Evolutionary conservation across 495 filamentous ascomycete species (phyloP).

Genomic region (Xylaria grammica): DNA sequence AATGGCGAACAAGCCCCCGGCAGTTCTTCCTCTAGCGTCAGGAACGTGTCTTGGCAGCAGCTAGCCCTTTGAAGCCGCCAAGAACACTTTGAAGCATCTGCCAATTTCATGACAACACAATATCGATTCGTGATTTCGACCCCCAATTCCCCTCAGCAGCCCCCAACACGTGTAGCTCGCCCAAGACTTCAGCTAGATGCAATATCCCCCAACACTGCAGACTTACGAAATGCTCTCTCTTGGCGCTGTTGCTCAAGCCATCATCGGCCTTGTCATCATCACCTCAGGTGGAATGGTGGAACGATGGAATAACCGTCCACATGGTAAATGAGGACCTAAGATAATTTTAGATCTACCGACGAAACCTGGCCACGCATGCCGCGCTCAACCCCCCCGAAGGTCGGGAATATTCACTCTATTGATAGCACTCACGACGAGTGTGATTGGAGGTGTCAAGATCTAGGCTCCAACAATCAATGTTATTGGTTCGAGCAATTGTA

Average conservation of each 20-base stretch:
- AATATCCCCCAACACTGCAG: background rate
- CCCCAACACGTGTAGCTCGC: background rate
- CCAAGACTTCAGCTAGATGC: slow-evolving; percentile 8
- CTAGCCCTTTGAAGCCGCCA: no score
- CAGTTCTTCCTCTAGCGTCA: slow-evolving; percentile 11
- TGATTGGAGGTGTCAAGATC: background rate
- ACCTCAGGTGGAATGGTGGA: no score
- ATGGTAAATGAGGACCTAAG: no score
- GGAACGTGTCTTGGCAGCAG: slow-evolving; percentile 16
- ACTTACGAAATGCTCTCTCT: background rate
- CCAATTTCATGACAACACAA: slow-evolving; percentile 24
- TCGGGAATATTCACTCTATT: background rate
- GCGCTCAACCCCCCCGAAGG: no score
- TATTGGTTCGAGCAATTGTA: slow-evolving; percentile 1
- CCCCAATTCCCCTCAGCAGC: slow-evolving; percentile 10
- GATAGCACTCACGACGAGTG: background rate
- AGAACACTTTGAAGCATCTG: slow-evolving; percentile 2
- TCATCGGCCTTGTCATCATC: slow-evolving; percentile 6
- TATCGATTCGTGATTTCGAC: slow-evolving; percentile 18
- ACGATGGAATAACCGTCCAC: no score
- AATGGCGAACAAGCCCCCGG: background rate
- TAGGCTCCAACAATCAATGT: background rate
- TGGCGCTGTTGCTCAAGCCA: background rate
- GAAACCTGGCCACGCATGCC: no score
- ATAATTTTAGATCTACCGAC: no score